Base-by-base conservation (phyloP, 495 filamentous ascomycete genomes). In the Penicillium simplicissimum region DNA sequence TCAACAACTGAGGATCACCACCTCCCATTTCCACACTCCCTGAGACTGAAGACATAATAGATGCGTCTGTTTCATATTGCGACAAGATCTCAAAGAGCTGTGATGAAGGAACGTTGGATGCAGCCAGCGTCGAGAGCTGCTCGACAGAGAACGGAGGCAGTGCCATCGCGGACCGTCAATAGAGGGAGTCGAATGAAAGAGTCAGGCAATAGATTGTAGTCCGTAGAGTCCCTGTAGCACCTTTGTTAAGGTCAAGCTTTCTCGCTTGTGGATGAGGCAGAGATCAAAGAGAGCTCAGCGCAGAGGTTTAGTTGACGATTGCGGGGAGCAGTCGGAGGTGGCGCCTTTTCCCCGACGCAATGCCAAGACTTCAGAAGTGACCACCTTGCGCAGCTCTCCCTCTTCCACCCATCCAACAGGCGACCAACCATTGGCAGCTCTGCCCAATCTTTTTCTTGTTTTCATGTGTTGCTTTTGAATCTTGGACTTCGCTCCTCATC, bases 311-410 rank as follows among this genome's bases (percentile, higher is more conserved):
- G 59, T 57, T 21, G 43, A 60, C 47, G 60, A 67, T 59, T 72
- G 70, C 70, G 75, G 75, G 75, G 74, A 75, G 69, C 65, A 67
- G 60, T 65, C 70, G 70, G 76, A 72, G 70, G 69, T 70, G 65
- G 63, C 63, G 52, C 62, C 62, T 67, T 63, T 64, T 71, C 62
- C 62, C 67, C 66, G 68, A 64, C 59, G 60, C 66, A 66, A 62
- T 61, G 60, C 69, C 66, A 68, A 68, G 66, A 66, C 66, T 65
- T 65, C 68, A 64, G 67, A 77, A 79, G 71, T 74, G 78, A 81
- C 76, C 78, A 79, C 77, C 77, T 80, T 77, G 76, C 77, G 71
- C 61, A 79, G 76, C 76, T 78, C 65, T 61, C 34, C 68, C 73
- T 49, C 71, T 67, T 52, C 71, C 76, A 45, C 71, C 74, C 56